Base-by-base conservation (phyloP, 2,329 filamentous ascomycete species). In the Stachybotrys elegans region DNA sequence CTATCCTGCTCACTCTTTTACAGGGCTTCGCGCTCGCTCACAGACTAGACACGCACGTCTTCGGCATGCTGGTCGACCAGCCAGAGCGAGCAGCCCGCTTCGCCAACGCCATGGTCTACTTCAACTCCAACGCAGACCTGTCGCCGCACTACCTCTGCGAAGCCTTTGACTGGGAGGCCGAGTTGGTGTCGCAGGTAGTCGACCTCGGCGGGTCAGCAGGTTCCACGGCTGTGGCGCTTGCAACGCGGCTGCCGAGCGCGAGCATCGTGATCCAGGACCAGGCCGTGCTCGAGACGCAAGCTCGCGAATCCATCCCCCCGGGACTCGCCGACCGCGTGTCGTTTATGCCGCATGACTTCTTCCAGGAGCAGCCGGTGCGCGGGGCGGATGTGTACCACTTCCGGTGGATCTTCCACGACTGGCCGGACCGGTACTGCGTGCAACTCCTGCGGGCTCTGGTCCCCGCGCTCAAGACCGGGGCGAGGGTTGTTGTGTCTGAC, bases 361-460 rank as follows among this genome's bases (percentile, higher is more conserved):
- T 79, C 56, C 57, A 63, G 4, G 63, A 67, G 22, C 77, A 81
- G 56, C 65, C 69, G 0, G 63, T 73, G 8, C 8, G 14, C 7
- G 66, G 57, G 2, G 76, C 73, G 1, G 73, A 75, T 49, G 60
- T 77, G 22, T 81, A 79, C 59, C 62, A 78, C 43, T 69, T 79
- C 56, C 71, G 73, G 35, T 70, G 70, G 61, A 75, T 81, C 46
- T 60, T 81, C 22, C 76, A 81, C 57, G 75, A 79, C 59, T 77
- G 75, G 59, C 69, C 74, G 0, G 74, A 77, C 37, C 65, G 66
- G 17, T 68, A 73, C 42, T 63, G 65, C 2, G 51, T 69, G 23
- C 57, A 61, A 21, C 71, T 77, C 31, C 57, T 72, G 22, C 59
- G 62, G 42, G 67, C 67, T 9, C 60, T 79, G 7, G 59, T 75